Evolutionary conservation across 2,329 filamentous ascomycete genomes (phyloP).

Genomic region (Lojkania enalia): DNA sequence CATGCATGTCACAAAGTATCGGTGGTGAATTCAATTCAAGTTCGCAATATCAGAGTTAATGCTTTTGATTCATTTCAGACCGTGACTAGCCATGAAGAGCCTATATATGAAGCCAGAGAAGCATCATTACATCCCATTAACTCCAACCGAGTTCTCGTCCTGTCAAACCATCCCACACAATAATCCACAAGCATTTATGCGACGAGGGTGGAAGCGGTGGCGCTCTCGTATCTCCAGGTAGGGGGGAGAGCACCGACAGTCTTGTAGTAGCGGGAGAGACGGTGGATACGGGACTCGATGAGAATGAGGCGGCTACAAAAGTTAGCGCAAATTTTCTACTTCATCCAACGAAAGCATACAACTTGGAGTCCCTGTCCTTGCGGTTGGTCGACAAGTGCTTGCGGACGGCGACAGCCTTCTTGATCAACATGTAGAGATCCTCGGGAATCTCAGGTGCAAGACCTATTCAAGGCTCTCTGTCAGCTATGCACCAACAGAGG

Average conservation of each 20-base stretch:
- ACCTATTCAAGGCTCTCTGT: constrained; percentile 62
- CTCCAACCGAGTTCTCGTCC: constrained; percentile 38
- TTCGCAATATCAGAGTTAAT: constrained; percentile 24
- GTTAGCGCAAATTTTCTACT: too few relatives aligned
- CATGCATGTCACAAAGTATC: too few relatives aligned
- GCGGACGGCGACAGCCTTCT: constrained; percentile 92
- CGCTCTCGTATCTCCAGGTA: constrained; percentile 98
- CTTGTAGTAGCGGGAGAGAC: constrained; percentile 99
- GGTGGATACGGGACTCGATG: constrained; percentile 99
- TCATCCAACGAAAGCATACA: constrained; percentile 47
- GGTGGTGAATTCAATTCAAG: background rate
- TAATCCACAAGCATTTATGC: constrained; percentile 45
- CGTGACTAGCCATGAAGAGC: constrained; percentile 31
- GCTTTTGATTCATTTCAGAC: constrained; percentile 46
- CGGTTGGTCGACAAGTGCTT: constrained; percentile 99
- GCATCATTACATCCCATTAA: constrained; percentile 41
- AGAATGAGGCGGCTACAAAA: constrained; percentile 82
- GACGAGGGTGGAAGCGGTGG: constrained; percentile 68
- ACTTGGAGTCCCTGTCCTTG: constrained; percentile 99
- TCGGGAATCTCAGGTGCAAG: constrained; percentile 98
- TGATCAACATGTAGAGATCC: constrained; percentile 99
- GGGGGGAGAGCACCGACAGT: constrained; percentile 81
- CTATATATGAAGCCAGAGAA: constrained; percentile 37
- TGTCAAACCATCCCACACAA: constrained; percentile 21
- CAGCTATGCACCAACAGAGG: constrained; percentile 43